Base-by-base conservation (phyloP, 306 rosid genomes). In the Begonia fuchsioides region DNA sequence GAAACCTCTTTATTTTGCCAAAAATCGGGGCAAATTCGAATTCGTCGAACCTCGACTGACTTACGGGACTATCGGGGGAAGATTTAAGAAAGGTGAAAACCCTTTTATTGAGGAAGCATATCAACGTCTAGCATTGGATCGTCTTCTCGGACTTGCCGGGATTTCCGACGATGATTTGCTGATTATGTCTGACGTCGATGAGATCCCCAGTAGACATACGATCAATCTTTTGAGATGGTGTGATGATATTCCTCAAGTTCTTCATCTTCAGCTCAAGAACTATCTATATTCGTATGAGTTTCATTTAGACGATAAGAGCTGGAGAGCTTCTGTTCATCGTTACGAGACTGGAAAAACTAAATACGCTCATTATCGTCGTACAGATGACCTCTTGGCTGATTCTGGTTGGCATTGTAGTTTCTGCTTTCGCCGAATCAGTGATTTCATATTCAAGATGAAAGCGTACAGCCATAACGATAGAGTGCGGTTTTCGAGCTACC, bases 401-500 rank as follows among this genome's bases (percentile, higher is more conserved):
- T 67, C 98, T 32, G 98, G 98, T 3, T 90, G 98, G 98, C 98
- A 90, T 65, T 90, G 98, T 60, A 90, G 98, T 87, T 90, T 90
- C 60, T 90, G 98, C 79, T 90, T 90, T 56, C 94, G 94, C 13
- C 70, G 65, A 7, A 85, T 90, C 67, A 77, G 72, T 1, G 98
- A 90, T 57, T 90, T 90, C 68, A 32, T 79, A 62, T 85, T 90
- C 15, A 90, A 90, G 79, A 90, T 90, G 93, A 90, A 82, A 62
- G 98, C 98, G 54, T 90, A 90, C 78, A 90, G 98, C 64, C 98
- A 90, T 52, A 72, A 73, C 39, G 98, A 90, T 32, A 77, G 98
- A 54, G 87, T 90, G 38, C 69, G 83, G 57, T 90, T 90, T 77
- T 75, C 90, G 44, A 87, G 70, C 53, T 90, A 79, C 55, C 58